A percentile compares a stretch with the other conserved stretches of the same genome.
Evolutionary conservation across 371 early-diverging fungal genomes (phyloP).

Genomic region (Aphelidium insulamus): DNA sequence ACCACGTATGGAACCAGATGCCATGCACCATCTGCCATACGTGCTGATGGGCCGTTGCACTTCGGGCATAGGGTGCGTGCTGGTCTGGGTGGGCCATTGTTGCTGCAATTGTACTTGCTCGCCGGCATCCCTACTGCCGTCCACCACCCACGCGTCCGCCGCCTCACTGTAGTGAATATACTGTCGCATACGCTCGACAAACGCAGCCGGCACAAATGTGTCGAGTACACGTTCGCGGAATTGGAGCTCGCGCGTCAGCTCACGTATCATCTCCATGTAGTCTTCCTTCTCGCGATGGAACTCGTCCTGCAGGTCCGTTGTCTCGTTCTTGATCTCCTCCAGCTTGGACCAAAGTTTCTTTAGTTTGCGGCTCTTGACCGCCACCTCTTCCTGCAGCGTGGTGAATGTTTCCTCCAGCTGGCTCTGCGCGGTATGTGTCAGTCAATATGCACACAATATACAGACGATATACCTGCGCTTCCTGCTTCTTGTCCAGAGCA

Average conservation of each 20-base stretch:
- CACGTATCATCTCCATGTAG: constrained; percentile 12
- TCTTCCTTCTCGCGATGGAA: constrained; percentile 12
- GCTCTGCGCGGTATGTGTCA: constrained; percentile 7
- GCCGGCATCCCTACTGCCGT: too few species aligned
- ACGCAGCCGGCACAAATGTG: constrained; percentile 23
- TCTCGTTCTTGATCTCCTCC: constrained; percentile 8
- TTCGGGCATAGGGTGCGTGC: too few species aligned
- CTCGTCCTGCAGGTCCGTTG: constrained; percentile 11
- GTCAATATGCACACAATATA: constrained; percentile 11
- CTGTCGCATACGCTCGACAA: too few species aligned
- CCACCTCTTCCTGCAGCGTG: constrained; percentile 15
- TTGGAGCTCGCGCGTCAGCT: constrained; percentile 10
- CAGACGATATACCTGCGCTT: constrained; percentile 1
- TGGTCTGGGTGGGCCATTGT: too few species aligned
- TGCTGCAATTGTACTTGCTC: too few species aligned
- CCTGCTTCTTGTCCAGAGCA: constrained; percentile 7
- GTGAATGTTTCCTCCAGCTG: constrained; percentile 12
- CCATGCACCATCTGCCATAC: too few species aligned
- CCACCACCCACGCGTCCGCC: too few species aligned
- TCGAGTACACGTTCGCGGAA: constrained; percentile 13
- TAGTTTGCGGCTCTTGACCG: constrained; percentile 12
- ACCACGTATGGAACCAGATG: too few species aligned
- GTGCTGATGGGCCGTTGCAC: too few species aligned
- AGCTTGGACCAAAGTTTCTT: constrained; percentile 12
- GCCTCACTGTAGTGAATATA: too few species aligned